Base-by-base conservation (phyloP, 331 rosid genomes). In the Saraca asoca region DNA sequence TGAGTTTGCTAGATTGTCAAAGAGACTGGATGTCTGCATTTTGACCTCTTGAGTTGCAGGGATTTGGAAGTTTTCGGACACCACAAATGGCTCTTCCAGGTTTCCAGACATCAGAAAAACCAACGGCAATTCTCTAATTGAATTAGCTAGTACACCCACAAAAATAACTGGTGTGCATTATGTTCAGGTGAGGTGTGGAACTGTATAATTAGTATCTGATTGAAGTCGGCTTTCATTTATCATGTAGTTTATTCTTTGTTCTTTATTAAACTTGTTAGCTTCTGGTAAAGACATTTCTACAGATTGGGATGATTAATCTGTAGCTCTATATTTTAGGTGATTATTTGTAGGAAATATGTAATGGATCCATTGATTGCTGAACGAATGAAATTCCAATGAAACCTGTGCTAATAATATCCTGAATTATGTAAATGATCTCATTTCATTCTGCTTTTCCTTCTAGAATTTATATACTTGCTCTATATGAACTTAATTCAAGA, bases 161-260 rank as follows among this genome's bases (percentile, higher is more conserved):
- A 92, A 89, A 89, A 89, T 91, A 81, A 85, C 75, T 17, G 96
- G 96, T 11, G 98, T 91, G 71, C 96, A 89, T 80, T 92, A 91
- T 69, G 86, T 91, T 64, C 95, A 85, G 95, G 98, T 91, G 73
- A 79, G 84, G 24, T 52, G 56, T 62, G 56, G 71, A 70, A 64
- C 65, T 50, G 18, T 53, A 18, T 13, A 56, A 39, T 71, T 64
- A 62, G 61, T 19, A 59, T 69, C 63, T 34, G 56, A 70, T 59
- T 58, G 58, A 68, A 66, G 59, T 63, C 68, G 48, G 34, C 48
- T 58, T 66, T 64, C 41, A 31, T 60, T 5, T 42, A 8, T 52
- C 17, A 52, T 42, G n/a, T 66, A 24, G 9, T 62, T 71, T 62
- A 39, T 24, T 75, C 2, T 66, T 61, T 60, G 54, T 43, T 66